Conservation (phyloP, 257 asterid genomes). For the Solanum ossicruentum region DNA sequence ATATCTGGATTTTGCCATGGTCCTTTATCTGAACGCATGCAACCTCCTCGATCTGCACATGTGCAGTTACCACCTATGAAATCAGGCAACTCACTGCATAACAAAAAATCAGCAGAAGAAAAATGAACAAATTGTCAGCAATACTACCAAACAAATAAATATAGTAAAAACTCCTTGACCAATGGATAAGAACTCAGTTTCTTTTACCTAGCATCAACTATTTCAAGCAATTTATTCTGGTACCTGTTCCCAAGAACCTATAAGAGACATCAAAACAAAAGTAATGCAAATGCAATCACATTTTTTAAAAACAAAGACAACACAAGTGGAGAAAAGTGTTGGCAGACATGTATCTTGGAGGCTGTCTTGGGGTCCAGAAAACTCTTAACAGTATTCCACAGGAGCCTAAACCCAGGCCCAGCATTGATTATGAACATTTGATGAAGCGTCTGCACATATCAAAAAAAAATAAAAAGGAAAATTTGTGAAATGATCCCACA, state of each 20-base stretch:
- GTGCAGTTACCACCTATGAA: slow-evolving; percentile 86
- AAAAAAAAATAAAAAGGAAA: slow-evolving; percentile 3
- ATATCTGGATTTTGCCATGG: slow-evolving; percentile 95
- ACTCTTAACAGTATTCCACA: slow-evolving; percentile 79
- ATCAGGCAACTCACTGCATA: slow-evolving; percentile 80
- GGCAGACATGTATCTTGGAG: slow-evolving; percentile 80
- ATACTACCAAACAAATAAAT: not conserved
- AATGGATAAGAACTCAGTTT: not conserved
- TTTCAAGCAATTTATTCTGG: slow-evolving; percentile 75
- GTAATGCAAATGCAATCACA: not conserved
- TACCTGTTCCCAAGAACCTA: slow-evolving; percentile 90
- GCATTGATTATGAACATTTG: slow-evolving; percentile 97
- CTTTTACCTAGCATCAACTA: slow-evolving; percentile 71
- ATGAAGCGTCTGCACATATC: slow-evolving; percentile 70
- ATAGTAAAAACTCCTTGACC: not conserved
- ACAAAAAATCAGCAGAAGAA: not conserved
- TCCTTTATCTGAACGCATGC: slow-evolving; percentile 93
- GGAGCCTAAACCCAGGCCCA: slow-evolving; percentile 81
- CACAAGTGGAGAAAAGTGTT: not conserved
- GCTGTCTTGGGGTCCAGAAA: slow-evolving; percentile 91
- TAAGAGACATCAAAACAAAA: not conserved
- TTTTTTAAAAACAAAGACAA: not conserved
- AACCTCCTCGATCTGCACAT: slow-evolving; percentile 80
- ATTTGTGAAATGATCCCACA: not conserved
- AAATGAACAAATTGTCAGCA: not conserved